Percentiles rank a stretch among this genome's conserved stretches.
Evolutionary conservation across 805 yeast genomes (phyloP).

Genomic region (Lachancea thermotolerans): DNA sequence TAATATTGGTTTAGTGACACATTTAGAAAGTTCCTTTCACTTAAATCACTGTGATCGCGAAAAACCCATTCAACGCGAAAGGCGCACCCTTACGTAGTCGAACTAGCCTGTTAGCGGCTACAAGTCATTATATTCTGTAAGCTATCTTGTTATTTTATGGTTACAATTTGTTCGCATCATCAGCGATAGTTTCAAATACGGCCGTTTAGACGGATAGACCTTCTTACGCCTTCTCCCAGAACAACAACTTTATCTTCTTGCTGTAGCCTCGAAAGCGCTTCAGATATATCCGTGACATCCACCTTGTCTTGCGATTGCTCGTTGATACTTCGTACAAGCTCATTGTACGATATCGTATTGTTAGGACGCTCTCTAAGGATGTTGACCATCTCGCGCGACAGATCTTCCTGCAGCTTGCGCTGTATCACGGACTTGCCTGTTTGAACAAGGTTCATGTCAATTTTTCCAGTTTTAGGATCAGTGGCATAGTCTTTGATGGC

Average conservation of each 20-base stretch:
- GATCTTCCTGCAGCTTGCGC: slow-evolving; percentile 67
- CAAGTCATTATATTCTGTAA: too few species aligned
- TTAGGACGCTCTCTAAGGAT: slow-evolving; percentile 45
- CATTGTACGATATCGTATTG: slow-evolving; percentile 49
- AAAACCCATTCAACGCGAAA: too few species aligned
- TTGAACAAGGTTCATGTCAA: slow-evolving; percentile 95
- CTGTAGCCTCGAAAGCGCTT: slow-evolving; percentile 57
- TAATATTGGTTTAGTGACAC: too few species aligned
- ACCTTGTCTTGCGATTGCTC: slow-evolving; percentile 53
- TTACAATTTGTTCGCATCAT: background rate
- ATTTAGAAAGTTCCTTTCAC: too few species aligned
- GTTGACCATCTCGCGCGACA: slow-evolving; percentile 52
- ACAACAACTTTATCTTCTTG: slow-evolving; percentile 65
- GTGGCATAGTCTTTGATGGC: slow-evolving; percentile 98
- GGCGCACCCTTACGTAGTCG: too few species aligned
- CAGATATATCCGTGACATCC: slow-evolving; percentile 65
- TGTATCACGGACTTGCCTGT: slow-evolving; percentile 91
- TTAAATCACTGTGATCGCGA: too few species aligned
- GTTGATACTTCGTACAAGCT: slow-evolving; percentile 53
- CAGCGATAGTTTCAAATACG: slow-evolving; percentile 17
- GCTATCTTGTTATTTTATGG: background rate
- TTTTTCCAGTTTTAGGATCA: slow-evolving; percentile 93
- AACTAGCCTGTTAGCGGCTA: too few species aligned
- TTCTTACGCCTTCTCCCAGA: slow-evolving; percentile 64
- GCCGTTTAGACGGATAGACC: slow-evolving; percentile 43